Evolutionary conservation across 768 basidiomycete species (phyloP), one percentile per base, ranked within the genome.

Genomic region (Podaxis sp.): DNA sequence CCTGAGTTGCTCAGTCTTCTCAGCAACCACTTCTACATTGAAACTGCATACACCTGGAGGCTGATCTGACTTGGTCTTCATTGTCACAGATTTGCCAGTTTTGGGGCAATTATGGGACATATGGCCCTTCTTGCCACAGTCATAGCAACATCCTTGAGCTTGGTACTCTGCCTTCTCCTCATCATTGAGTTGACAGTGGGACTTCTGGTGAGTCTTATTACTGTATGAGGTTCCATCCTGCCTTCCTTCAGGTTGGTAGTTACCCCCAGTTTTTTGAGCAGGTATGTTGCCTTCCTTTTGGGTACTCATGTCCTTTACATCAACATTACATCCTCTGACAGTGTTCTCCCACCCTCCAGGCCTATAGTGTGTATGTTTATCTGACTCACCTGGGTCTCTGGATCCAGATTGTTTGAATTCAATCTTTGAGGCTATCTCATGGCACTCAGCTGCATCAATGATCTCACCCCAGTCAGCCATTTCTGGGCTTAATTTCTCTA

Each of bases 361-460:
- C 2, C 12, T 41, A 12, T 41, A 10, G 10, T 41, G 11, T 10
- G 40, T 17, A 12, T 17, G 10, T 17, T 41, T 41, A 10, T 17
- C 2, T 3, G 40, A 3, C 2, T 41, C 17, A 4, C 40, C 40
- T 13, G 11, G 40, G 3, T 41, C 40, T 12, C 10, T 41, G 2
- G n/a, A n/a, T n/a, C 40, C 40, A 2, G 40, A 13, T 41, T 41
- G 40, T 41, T 13, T 41, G 12, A 12, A 41, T 13, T 41, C 40
- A 41, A 41, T 41, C 12, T 41, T 41, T 3, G 40, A 41, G 2
- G 40, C 40, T 3, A 41, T 41, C 10, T 41, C 40, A 13, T 41
- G 40, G 40, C 40, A 41, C 17, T 30, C 30, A 2, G 51, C 24
- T 30, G 28, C 28, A 51, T 50, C 0, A 66, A 66, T 65, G 77